A percentile compares a stretch with the other conserved stretches of the same genome.
These are phyloP conservation scores for Prunus mira DNA, from an alignment of 306 rosid species.

Conservation along the genomic window DNA sequence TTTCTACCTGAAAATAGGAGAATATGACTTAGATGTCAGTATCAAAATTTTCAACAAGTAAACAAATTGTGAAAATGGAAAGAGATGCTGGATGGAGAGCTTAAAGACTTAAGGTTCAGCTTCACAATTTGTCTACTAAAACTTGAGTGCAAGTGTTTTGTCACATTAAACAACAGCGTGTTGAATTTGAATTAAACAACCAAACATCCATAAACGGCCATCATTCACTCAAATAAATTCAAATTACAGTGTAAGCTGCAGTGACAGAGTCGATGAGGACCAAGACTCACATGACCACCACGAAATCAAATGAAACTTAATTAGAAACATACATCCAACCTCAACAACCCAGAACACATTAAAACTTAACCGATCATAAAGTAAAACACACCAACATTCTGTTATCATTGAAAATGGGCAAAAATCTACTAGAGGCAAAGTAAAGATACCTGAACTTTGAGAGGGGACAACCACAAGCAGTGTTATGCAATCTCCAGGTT, in stretches of 20 bases:
- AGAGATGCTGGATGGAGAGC: background rate
- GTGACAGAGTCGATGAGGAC: background rate
- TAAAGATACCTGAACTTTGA: slow-evolving; percentile 66
- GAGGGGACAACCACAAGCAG: slow-evolving; percentile 91
- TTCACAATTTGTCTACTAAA: background rate
- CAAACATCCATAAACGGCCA: background rate
- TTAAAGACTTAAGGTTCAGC: background rate
- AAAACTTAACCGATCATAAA: background rate
- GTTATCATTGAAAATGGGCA: background rate
- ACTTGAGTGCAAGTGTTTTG: background rate
- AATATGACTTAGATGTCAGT: slow-evolving; percentile 5
- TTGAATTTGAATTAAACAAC: too few species aligned
- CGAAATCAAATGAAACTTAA: background rate
- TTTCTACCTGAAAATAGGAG: slow-evolving; percentile 59
- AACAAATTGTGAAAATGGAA: background rate
- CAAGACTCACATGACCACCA: background rate
- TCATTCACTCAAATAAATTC: background rate
- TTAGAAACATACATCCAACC: background rate
- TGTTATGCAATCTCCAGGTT: slow-evolving; percentile 94
- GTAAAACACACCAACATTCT: background rate
- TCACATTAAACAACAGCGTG: background rate
- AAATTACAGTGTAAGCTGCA: background rate
- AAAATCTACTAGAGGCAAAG: slow-evolving; percentile 14
- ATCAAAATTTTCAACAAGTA: background rate
- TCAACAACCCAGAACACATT: slow-evolving; percentile 3